Percentiles rank a stretch among this genome's conserved stretches.
Evolutionary conservation across 257 asterid species (phyloP).

Genomic region (Marsdenia floribunda): DNA sequence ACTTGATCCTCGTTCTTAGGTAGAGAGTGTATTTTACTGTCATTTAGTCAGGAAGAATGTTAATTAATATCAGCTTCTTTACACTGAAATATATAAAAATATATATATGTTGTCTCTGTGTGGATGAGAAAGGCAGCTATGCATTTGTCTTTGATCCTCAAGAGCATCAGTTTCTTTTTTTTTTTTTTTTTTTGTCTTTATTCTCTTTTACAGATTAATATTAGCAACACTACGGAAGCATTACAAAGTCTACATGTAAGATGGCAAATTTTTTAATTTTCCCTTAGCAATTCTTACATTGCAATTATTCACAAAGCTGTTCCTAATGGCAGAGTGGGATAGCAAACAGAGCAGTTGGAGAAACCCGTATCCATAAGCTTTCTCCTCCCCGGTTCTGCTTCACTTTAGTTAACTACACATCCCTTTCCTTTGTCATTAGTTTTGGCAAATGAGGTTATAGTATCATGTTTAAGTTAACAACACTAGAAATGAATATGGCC

Average conservation of each 20-base stretch:
- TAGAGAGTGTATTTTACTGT: not conserved
- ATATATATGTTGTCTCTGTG: not conserved
- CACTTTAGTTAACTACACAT: constrained; percentile 3
- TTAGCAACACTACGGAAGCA: constrained; percentile 58
- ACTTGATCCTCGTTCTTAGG: not conserved
- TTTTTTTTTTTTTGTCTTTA: not conserved
- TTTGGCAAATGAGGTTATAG: not conserved
- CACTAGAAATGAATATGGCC: constrained; percentile 68
- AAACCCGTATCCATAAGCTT: constrained; percentile 64
- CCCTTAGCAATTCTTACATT: not conserved
- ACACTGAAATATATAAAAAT: too few species aligned
- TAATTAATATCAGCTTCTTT: not conserved
- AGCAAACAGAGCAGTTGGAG: constrained; percentile 86
- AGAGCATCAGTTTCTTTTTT: constrained; percentile 11
- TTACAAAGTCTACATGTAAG: constrained; percentile 62
- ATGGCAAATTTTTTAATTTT: constrained; percentile 9
- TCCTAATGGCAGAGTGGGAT: constrained; percentile 55
- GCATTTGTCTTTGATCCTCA: not conserved
- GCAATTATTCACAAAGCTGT: constrained; percentile 15
- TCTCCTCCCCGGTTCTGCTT: constrained; percentile 4
- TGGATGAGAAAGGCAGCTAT: not conserved
- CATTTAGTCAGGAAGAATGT: not conserved
- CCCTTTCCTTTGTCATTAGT: not conserved
- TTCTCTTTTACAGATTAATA: constrained; percentile 38
- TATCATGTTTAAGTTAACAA: constrained; percentile 26